Conservation (phyloP, 306 rosid species). For the Vigna hirtella region DNA sequence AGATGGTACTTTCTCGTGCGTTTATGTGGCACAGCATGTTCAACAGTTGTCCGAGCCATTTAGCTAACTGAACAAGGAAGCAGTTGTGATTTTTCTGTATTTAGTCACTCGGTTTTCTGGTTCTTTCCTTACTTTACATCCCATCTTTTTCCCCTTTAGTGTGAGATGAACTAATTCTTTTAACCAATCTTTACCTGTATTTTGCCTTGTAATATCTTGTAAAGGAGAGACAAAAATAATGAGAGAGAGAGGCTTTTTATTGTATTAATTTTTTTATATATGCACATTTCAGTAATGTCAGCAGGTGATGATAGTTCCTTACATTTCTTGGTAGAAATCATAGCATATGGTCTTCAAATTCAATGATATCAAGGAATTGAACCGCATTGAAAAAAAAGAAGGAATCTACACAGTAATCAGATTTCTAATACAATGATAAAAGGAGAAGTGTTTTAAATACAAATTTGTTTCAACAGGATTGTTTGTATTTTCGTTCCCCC, state of each 20-base stretch:
- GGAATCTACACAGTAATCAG: background rate
- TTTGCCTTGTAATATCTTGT: conserved; percentile 52
- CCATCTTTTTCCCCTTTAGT: conserved; percentile 2
- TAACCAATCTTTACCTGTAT: conserved; percentile 46
- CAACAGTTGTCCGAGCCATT: conserved; percentile 93
- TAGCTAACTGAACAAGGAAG: conserved; percentile 61
- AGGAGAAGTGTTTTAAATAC: background rate
- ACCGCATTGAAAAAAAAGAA: background rate
- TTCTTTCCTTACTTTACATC: background rate
- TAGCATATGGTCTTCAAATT: background rate
- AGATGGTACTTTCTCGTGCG: conserved; percentile 97
- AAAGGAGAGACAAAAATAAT: conserved; percentile 40
- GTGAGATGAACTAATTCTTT: conserved; percentile 27
- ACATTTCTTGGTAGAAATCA: conserved; percentile 23
- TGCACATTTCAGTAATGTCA: conserved; percentile 13
- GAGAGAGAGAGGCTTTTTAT: background rate
- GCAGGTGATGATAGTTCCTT: background rate
- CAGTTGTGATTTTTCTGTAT: conserved; percentile 33
- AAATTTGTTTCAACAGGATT: too few relatives aligned
- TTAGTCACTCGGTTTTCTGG: conserved; percentile 17
- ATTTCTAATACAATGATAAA: background rate
- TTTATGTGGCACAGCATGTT: conserved; percentile 99
- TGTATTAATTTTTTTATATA: conserved; percentile 28
- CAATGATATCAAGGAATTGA: background rate
- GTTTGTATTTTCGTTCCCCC: too few relatives aligned